Evolutionary conservation across 2,329 filamentous ascomycete genomes (phyloP), one percentile per base, ranked within the genome.

Genomic region (Kalaharituber pfeilii): DNA sequence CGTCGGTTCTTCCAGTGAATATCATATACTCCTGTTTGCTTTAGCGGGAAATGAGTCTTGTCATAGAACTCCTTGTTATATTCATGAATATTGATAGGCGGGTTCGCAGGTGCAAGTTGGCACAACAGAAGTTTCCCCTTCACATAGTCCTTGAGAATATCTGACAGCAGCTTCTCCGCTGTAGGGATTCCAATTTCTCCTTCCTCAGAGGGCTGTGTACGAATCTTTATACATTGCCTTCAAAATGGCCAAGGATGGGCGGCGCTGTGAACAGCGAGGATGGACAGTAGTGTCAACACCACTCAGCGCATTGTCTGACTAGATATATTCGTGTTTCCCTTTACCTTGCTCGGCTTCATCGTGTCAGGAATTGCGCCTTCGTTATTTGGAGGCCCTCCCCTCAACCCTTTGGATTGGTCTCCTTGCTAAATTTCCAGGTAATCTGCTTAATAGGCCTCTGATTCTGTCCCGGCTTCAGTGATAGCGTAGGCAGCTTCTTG

Each of bases 31-130:
- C n/a, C n/a, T n/a, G n/a, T n/a, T n/a, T n/a, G 79, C 69, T 87
- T 91, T 60, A 81, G 78, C 0, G 89, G 88, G 2, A 96, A 75
- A 65, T 94, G 85, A 0, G 75, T 73, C 47, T 82, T 73, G 64
- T 94, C 83, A 69, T 96, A 96, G 4, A 96, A 79, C 56, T 93
- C 88, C 50, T 75, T 73, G 70, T 98, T 98, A 75, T 96, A 98
- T 52, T 82, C 78, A 50, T 72, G 71, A 0, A 79, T 73, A 62
- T 95, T 84, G 36, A 83, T 78, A 1, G 72, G 68, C 5, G 73
- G 71, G 27, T 81, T 75, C 4, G 71, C 71, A 0, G 88, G 88
- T 0, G 91, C 91, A 3, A 91, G 88, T 64, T 89, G 82, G 62
- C 87, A 91, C 71, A 83, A 96, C 5, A 96, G 76, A 0, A 98